Evolutionary conservation across 176 grass and related monocot genomes (phyloP).

Genomic region (Carex littledalei): DNA sequence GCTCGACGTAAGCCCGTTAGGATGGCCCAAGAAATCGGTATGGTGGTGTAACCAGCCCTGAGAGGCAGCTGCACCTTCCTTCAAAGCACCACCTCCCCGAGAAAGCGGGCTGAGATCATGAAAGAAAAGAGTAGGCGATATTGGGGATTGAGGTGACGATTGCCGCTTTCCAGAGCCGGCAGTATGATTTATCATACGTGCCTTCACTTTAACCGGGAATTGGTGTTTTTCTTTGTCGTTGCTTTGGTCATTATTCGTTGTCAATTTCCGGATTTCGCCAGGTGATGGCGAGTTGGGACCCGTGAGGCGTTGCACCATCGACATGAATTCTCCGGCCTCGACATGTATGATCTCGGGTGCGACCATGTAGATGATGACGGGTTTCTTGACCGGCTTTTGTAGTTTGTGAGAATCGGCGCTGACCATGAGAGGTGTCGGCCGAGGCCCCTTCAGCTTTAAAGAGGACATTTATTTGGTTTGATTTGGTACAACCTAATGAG

Average conservation of each 20-base stretch:
- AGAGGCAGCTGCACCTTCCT: conserved; percentile 45
- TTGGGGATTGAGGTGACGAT: conserved; percentile 30
- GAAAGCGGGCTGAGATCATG: conserved; percentile 58
- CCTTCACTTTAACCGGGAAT: conserved; percentile 65
- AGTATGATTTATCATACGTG: conserved; percentile 38
- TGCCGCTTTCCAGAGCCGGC: not conserved
- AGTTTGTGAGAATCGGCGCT: conserved; percentile 56
- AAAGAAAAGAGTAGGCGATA: conserved; percentile 45
- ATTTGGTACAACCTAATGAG: conserved; percentile 2
- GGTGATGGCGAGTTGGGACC: conserved; percentile 35
- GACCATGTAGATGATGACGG: conserved; percentile 86
- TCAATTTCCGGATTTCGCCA: not conserved
- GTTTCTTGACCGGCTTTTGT: conserved; percentile 41
- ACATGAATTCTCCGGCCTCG: conserved; percentile 81
- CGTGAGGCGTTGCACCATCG: conserved; percentile 81
- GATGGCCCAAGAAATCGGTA: conserved; percentile 51
- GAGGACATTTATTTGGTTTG: conserved; percentile 13
- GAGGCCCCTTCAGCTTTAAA: conserved; percentile 28
- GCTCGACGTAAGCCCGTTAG: conserved; percentile 2
- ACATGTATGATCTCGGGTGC: conserved; percentile 85
- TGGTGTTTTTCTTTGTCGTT: not conserved
- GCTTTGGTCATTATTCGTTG: not conserved
- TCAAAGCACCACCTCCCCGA: conserved; percentile 30
- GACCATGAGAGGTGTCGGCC: conserved; percentile 37
- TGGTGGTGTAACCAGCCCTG: conserved; percentile 53